Conservation (phyloP, 176 grass and related monocot genomes). For the Chrysopogon serrulatus region DNA sequence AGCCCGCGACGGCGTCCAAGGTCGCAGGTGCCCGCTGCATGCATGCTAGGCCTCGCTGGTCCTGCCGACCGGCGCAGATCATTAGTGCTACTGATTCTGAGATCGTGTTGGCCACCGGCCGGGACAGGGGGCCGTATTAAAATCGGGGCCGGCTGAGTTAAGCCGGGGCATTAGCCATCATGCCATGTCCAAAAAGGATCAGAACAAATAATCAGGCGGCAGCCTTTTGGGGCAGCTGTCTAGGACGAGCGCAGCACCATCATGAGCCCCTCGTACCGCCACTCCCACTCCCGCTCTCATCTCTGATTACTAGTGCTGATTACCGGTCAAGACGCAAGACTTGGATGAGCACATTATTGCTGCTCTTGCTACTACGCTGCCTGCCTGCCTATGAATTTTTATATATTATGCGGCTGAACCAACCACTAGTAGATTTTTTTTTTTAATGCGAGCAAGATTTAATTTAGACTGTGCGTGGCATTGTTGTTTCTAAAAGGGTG, state of each 20-base stretch:
- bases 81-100: conserved; percentile 35
- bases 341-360: conserved; percentile 40
- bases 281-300: not conserved
- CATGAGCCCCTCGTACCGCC: not conserved
- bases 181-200: conserved; percentile 62
- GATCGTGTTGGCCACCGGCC: conserved; percentile 31
- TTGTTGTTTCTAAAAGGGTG: no score
- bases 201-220: conserved; percentile 19
- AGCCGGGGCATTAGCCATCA: conserved; percentile 45
- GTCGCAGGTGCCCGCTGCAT: not conserved
- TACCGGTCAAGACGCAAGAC: not conserved
- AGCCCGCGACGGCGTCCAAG: not conserved
- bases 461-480: no score
- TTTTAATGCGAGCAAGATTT: no score
- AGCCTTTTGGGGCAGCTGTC: conserved; percentile 47
- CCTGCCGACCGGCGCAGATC: conserved; percentile 4
- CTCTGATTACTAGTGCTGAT: conserved; percentile 32
- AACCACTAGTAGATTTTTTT: no score
- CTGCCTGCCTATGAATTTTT: not conserved
- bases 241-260: conserved; percentile 13
- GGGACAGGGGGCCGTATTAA: conserved; percentile 21
- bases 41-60: no score
- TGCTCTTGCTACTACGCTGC: not conserved
- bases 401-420: not conserved
- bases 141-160: conserved; percentile 15